Conservation (phyloP, 352 stramenopile species). For the Globisporangium uncinulatum region DNA sequence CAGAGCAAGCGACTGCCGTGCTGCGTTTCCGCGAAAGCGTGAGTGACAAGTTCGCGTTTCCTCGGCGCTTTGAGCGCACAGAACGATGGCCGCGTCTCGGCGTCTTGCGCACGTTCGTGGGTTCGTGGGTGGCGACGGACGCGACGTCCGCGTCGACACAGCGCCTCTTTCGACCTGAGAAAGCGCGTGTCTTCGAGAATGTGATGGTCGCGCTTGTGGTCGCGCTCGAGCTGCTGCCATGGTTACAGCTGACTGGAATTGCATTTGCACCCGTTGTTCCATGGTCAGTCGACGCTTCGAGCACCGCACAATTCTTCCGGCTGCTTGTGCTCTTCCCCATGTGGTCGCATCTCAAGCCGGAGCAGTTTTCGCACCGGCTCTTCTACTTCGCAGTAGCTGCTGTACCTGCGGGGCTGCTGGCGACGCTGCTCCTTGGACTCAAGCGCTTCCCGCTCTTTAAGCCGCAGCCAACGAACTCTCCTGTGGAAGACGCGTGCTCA, state of each 20-base stretch:
- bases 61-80: constrained; percentile 7
- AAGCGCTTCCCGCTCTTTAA: constrained; percentile 67
- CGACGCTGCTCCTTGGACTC: constrained; percentile 25
- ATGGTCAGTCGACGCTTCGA: constrained; percentile 30
- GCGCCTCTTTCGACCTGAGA: constrained; percentile 15
- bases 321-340: constrained; percentile 39
- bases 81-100: constrained; percentile 1
- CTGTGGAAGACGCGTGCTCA: constrained; percentile 43
- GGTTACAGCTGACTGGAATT: constrained; percentile 41
- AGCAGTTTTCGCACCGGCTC: constrained; percentile 21
- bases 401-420: constrained; percentile 27
- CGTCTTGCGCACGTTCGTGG: constrained; percentile 12
- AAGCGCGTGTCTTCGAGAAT: constrained; percentile 23
- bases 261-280: constrained; percentile 47
- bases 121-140: constrained; percentile 31
- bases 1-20: constrained; percentile 14
- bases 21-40: constrained; percentile 31
- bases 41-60: constrained; percentile 44
- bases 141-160: not conserved
- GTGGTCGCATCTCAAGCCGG: constrained; percentile 36
- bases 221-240: constrained; percentile 38
- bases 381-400: constrained; percentile 39
- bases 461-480: constrained; percentile 35
- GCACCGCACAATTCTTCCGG: constrained; percentile 26
- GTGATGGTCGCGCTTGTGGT: constrained; percentile 23